These are phyloP conservation scores for Isabelozyma gotoi DNA, from an alignment of 805 yeast genomes.

Conservation along the genomic window DNA sequence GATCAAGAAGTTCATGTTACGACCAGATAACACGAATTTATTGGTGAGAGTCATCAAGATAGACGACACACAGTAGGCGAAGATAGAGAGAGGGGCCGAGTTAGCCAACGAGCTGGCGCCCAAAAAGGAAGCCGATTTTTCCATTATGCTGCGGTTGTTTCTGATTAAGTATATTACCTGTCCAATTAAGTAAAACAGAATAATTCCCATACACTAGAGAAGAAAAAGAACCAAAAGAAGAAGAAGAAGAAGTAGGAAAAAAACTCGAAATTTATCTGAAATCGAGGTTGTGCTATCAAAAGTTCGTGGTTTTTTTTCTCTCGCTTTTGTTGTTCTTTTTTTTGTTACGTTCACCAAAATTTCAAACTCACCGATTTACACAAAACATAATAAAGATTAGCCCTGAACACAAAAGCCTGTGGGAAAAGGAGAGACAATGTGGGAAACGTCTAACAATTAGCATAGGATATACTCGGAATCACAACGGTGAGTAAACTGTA, in stretches of 20 bases:
- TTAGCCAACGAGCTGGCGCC: slow-evolving; percentile 39
- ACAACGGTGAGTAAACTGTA: too few relatives aligned
- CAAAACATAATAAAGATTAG: too few relatives aligned
- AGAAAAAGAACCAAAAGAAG: slow-evolving; percentile 1
- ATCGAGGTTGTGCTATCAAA: background rate
- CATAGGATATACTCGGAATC: too few relatives aligned
- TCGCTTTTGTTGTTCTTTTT: background rate
- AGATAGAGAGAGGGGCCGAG: slow-evolving; percentile 67
- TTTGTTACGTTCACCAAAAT: background rate
- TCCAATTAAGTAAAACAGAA: slow-evolving; percentile 37
- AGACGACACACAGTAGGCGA: slow-evolving; percentile 88
- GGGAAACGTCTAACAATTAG: too few relatives aligned
- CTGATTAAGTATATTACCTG: slow-evolving; percentile 32
- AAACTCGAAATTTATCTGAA: background rate
- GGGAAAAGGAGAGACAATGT: too few relatives aligned
- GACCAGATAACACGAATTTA: slow-evolving; percentile 85
- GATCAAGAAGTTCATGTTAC: slow-evolving; percentile 81
- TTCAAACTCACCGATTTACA: background rate
- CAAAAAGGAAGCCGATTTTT: slow-evolving; percentile 25
- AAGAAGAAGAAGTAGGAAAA: slow-evolving; percentile 1
- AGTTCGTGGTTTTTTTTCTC: too few relatives aligned
- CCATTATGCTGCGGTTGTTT: slow-evolving; percentile 22
- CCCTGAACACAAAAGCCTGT: too few relatives aligned
- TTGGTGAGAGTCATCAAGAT: slow-evolving; percentile 97
- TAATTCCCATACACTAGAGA: slow-evolving; percentile 35